Percentiles rank a stretch among this genome's conserved stretches.
phyloP scores from a whole-genome alignment of 352 stramenopile species.

The Hyaloperonospora brassicae region DNA sequence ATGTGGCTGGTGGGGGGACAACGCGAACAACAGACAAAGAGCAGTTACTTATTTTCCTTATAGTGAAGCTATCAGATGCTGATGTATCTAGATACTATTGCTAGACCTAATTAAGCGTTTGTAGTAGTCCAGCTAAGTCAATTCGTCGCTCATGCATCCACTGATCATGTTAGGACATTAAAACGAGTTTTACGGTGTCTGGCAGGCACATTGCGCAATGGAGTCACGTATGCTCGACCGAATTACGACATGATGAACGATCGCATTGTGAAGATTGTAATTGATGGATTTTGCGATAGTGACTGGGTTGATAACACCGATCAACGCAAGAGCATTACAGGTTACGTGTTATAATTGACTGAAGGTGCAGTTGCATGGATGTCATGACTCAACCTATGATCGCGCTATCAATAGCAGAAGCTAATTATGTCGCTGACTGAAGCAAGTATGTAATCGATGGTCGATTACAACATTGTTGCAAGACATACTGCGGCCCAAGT shows the following conservation, averaged over 20 bases:
- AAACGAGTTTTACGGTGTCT: slow-evolving; percentile 6
- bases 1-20: slow-evolving; percentile 4
- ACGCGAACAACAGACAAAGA: background rate
- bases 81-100: background rate
- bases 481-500: background rate
- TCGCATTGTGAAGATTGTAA: background rate
- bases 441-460: background rate
- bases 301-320: background rate
- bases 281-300: background rate
- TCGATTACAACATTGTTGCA: background rate
- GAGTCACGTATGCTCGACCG: background rate
- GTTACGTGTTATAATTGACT: background rate
- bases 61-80: slow-evolving; percentile 6
- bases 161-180: background rate
- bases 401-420: background rate
- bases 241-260: background rate
- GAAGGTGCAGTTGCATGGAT: background rate
- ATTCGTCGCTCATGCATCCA: background rate
- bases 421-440: background rate
- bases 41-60: slow-evolving; percentile 7
- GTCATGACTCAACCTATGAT: background rate
- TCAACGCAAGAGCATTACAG: background rate
- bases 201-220: background rate
- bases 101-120: background rate
- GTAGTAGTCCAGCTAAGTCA: background rate